Evolutionary conservation across 306 rosid genomes (phyloP).

Genomic region (Hippophae rhamnoides): DNA sequence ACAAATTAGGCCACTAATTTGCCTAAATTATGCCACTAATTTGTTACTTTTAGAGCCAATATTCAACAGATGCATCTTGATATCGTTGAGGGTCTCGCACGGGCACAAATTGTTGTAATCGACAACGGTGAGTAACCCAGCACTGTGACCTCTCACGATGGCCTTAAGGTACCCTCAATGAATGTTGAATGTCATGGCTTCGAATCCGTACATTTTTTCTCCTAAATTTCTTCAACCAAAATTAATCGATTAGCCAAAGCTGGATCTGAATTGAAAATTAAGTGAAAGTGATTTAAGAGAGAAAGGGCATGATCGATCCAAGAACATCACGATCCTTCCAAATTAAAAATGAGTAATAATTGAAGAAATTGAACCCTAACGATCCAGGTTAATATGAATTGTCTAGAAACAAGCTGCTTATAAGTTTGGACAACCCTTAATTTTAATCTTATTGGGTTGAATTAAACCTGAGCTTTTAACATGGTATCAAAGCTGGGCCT

Average conservation of each 20-base stretch:
- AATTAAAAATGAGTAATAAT: no score
- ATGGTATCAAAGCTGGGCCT: no score
- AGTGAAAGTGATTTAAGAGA: not conserved
- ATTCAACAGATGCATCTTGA: constrained; percentile 99
- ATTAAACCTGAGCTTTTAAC: no score
- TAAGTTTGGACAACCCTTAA: no score
- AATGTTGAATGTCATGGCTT: constrained; percentile 86
- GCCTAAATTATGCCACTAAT: no score
- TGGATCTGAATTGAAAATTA: constrained; percentile 13
- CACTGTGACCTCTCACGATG: constrained; percentile 87
- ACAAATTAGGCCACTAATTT: no score
- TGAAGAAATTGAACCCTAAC: constrained; percentile 7
- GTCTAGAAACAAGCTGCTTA: no score
- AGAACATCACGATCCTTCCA: not conserved
- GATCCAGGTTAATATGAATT: no score
- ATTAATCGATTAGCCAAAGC: constrained; percentile 4
- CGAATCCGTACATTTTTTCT: constrained; percentile 76
- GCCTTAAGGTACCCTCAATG: constrained; percentile 96
- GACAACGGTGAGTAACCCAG: constrained; percentile 71
- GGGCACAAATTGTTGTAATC: constrained; percentile 95
- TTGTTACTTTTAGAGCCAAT: no score
- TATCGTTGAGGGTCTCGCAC: constrained; percentile 93
- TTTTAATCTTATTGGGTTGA: no score
- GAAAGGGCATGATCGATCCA: constrained; percentile 1
- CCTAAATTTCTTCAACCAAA: not conserved